Conservation (phyloP, 805 yeast genomes). For the Ascoidea tarda region DNA sequence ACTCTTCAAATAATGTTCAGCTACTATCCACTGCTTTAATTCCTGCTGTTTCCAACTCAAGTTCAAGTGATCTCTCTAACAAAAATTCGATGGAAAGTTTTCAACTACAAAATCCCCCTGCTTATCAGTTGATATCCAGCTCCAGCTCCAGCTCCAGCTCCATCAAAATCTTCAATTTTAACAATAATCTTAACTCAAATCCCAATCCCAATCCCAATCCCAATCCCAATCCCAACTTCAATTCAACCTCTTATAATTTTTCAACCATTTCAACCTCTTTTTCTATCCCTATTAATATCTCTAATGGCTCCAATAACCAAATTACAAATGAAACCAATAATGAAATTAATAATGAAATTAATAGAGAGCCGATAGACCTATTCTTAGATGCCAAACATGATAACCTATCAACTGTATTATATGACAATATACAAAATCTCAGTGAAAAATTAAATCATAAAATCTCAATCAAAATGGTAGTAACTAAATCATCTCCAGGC, state of each 20-base stretch:
- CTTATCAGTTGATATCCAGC: conserved; percentile 10
- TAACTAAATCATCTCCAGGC: conserved; percentile 18
- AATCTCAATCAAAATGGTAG: conserved; percentile 24
- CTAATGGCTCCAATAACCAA: too few relatives aligned
- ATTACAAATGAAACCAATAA: neutral
- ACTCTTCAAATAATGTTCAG: too few relatives aligned
- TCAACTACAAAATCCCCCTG: neutral
- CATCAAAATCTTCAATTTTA: neutral
- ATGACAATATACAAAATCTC: conserved; percentile 20
- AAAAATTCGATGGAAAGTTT: too few relatives aligned
- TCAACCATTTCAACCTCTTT: neutral
- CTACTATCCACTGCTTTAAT: conserved; percentile 23
- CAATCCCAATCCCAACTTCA: neutral
- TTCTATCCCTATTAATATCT: neutral
- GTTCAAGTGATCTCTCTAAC: conserved; percentile 15
- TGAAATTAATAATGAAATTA: too few relatives aligned
- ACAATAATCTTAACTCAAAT: conserved; percentile 15
- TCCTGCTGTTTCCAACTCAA: conserved; percentile 18
- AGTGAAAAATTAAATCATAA: conserved; percentile 30
- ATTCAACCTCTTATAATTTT: neutral
- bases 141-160: neutral
- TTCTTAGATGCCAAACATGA: conserved; percentile 20
- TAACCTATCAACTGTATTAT: conserved; percentile 25
- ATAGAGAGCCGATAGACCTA: neutral
- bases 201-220: conserved; percentile 30